These are phyloP conservation scores for Pholiota microspora DNA, from an alignment of 768 basidiomycete genomes.

Conservation along the genomic window DNA sequence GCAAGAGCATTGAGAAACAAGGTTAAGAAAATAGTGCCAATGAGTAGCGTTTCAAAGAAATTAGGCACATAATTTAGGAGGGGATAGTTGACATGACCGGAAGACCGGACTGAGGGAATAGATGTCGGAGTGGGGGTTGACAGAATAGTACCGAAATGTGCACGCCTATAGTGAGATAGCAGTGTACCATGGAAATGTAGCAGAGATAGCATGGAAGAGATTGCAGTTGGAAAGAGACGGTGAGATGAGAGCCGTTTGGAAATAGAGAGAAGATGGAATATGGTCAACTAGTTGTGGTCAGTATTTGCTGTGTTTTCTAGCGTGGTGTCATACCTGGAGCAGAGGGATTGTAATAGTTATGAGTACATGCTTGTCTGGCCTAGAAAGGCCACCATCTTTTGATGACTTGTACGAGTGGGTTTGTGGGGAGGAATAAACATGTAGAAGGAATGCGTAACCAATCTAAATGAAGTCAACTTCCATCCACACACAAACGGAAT, in stretches of 20 bases:
- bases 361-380: slow-evolving; percentile 74
- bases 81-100: slow-evolving; percentile 44
- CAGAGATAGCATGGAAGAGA: slow-evolving; percentile 58
- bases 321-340: slow-evolving; percentile 49
- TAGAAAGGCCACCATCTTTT: slow-evolving; percentile 44
- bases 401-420: slow-evolving; percentile 47
- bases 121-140: slow-evolving; percentile 15
- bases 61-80: slow-evolving; percentile 74
- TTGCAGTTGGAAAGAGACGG: slow-evolving; percentile 67
- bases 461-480: slow-evolving; percentile 40
- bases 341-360: slow-evolving; percentile 72
- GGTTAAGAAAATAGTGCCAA: slow-evolving; percentile 57
- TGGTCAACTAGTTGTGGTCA: slow-evolving; percentile 41
- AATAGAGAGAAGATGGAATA: slow-evolving; percentile 66
- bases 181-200: slow-evolving; percentile 67
- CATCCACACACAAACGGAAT: slow-evolving; percentile 4
- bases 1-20: slow-evolving; percentile 59
- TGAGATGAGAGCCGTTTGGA: slow-evolving; percentile 62
- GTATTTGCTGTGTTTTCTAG: neutral
- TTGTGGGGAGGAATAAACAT: slow-evolving; percentile 68
- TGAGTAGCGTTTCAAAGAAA: slow-evolving; percentile 63
- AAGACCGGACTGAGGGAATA: neutral
- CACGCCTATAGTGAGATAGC: slow-evolving; percentile 30
- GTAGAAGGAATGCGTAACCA: slow-evolving; percentile 73
- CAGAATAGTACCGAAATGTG: slow-evolving; percentile 11